Base-by-base conservation (phyloP, 139 green algal species). In the Chlorella sp. region DNA sequence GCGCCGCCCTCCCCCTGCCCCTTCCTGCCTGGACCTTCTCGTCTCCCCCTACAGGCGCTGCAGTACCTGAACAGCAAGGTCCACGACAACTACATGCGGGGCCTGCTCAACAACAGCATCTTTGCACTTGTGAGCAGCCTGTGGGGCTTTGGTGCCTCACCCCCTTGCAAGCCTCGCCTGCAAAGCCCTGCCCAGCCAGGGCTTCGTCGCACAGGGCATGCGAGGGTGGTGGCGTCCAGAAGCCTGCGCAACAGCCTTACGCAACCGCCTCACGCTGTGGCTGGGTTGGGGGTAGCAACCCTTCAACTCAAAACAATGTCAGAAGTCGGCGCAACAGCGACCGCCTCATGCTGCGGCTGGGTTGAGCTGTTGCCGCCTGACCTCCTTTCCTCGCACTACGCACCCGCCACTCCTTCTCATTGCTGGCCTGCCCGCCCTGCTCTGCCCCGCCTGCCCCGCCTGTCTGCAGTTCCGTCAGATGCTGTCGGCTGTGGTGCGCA, bases 81-180 rank as follows among this genome's bases (percentile, higher is more conserved):
- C 32, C n/a, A 32, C 21, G 81, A 88, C 22, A 48, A 83, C 60
- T 86, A 68, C 82, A 86, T 93, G 64, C 61, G 87, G 9, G 73
- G 64, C 37, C 79, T 94, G 75, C 69, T 85, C 14, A 48, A 60
- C 37, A 83, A 91, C 73, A 75, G 42, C 15, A 14, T 73, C 24
- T 94, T 94, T 40, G 53, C n/a, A 16, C 76, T 92, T 90, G 94
- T 89, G 60, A 86, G 89, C 77, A 16, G 14, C 48, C 7, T 57
- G 48, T 26, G 15, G 14, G 26, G 21, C 40, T 34, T 24, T 18
- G 22, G 7, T 30, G 39, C 15, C 78, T n/a, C 78, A 16, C 39
- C n/a, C 0, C 36, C 36, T 83, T 66, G 2, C 14, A 32, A n/a
- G n/a, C n/a, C n/a, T n/a, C n/a, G n/a, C n/a, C n/a, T 81, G 16